These are phyloP conservation scores for Aphanomyces cochlioides DNA, from an alignment of 352 stramenopile species.

Conservation along the genomic window DNA sequence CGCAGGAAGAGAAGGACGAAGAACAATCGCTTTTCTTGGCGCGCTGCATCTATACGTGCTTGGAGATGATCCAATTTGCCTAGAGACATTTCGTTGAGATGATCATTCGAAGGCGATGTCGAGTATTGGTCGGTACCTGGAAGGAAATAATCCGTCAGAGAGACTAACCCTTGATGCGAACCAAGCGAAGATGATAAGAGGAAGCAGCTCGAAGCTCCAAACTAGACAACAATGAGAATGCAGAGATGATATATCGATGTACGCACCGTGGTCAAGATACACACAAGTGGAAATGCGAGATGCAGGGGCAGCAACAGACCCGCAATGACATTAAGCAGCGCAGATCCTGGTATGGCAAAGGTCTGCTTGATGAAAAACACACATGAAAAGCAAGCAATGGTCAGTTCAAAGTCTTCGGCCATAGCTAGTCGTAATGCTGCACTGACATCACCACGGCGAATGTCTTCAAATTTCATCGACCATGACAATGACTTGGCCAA, in stretches of 20 bases:
- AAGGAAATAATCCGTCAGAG: conserved; percentile 54
- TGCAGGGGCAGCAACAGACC: conserved; percentile 57
- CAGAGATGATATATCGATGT: neutral
- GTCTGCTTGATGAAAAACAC: conserved; percentile 85
- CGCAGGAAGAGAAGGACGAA: conserved; percentile 72
- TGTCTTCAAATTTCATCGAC: conserved; percentile 27
- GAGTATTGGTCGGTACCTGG: conserved; percentile 29
- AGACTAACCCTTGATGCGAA: conserved; percentile 55
- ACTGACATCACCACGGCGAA: conserved; percentile 23
- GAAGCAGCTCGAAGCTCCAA: conserved; percentile 68
- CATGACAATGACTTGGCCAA: conserved; percentile 14
- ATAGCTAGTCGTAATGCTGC: conserved; percentile 52
- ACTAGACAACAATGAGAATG: conserved; percentile 20
- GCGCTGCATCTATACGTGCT: conserved; percentile 51
- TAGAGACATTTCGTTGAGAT: neutral
- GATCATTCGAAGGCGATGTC: too few species aligned
- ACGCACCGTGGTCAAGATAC: conserved; percentile 46
- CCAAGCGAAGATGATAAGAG: conserved; percentile 61
- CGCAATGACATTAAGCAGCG: conserved; percentile 70
- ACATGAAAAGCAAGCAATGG: conserved; percentile 60
- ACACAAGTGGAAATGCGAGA: conserved; percentile 67
- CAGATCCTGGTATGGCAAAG: conserved; percentile 76
- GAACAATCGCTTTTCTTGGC: conserved; percentile 43
- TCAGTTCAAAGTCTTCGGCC: conserved; percentile 53
- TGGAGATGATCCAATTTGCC: conserved; percentile 52